These are phyloP conservation scores for Colletotrichum sp. DNA, from an alignment of 2,329 filamentous ascomycete species.

Conservation along the genomic window DNA sequence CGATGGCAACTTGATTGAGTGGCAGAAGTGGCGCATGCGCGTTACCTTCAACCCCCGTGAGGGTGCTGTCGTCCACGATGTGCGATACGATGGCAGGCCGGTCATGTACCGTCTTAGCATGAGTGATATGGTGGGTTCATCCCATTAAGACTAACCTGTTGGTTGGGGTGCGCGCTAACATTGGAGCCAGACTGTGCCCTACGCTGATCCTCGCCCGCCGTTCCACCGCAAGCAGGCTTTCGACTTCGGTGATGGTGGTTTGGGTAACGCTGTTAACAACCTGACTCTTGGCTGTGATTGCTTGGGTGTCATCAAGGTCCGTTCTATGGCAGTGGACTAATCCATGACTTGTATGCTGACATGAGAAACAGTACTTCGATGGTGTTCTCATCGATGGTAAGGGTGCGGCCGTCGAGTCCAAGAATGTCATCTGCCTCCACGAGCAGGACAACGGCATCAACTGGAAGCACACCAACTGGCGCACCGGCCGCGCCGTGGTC, in stretches of 20 bases:
- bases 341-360: rapidly evolving
- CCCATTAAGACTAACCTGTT: neutral
- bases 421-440: slow-evolving; percentile 31
- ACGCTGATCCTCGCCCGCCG: slow-evolving; percentile 19
- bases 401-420: slow-evolving; percentile 44
- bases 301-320: slow-evolving; percentile 37
- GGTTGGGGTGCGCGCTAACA: neutral
- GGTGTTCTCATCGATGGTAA: slow-evolving; percentile 31
- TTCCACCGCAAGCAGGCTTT: slow-evolving; percentile 64
- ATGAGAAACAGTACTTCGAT: slow-evolving; percentile 7
- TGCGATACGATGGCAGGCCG: slow-evolving; percentile 61
- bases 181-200: slow-evolving; percentile 1
- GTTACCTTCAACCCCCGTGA: slow-evolving; percentile 65
- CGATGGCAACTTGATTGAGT: slow-evolving; percentile 39
- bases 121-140: slow-evolving; percentile 54
- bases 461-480: slow-evolving; percentile 52
- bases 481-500: slow-evolving; percentile 56
- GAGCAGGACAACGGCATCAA: slow-evolving; percentile 22
- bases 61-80: slow-evolving; percentile 63
- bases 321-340: neutral
- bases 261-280: slow-evolving; percentile 70
- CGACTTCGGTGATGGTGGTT: slow-evolving; percentile 72
- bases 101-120: slow-evolving; percentile 62
- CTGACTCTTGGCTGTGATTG: slow-evolving; percentile 73
- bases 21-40: slow-evolving; percentile 64